A percentile compares a stretch with the other conserved stretches of the same genome.
phyloP scores from a whole-genome alignment of 768 basidiomycete genomes.

The Tricholoma saponaceum region DNA sequence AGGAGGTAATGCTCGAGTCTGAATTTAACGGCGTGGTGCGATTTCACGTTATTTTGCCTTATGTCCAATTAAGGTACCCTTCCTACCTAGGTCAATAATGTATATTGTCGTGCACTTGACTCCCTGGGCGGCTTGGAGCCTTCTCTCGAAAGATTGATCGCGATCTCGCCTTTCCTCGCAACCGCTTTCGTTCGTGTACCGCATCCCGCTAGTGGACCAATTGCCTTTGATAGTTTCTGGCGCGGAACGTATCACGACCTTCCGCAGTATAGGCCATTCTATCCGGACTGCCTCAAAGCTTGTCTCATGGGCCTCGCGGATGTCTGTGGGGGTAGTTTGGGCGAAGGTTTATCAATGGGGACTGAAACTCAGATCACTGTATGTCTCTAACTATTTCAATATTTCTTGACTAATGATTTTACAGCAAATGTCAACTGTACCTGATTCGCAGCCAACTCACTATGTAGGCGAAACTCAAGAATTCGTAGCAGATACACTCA shows the following conservation, averaged over 20 bases:
- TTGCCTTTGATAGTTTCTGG: constrained; percentile 58
- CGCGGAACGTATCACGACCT: constrained; percentile 46
- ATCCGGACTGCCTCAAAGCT: constrained; percentile 42
- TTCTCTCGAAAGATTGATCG: constrained; percentile 35
- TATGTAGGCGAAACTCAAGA: not conserved
- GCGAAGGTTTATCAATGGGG: constrained; percentile 36
- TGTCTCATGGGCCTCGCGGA: constrained; percentile 44
- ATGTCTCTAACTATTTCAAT: constrained; percentile 5
- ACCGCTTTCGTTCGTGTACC: constrained; percentile 46
- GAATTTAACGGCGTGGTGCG: constrained; percentile 49
- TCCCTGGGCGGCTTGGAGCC: constrained; percentile 34
- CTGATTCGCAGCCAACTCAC: constrained; percentile 25
- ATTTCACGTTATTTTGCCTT: constrained; percentile 4
- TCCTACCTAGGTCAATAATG: constrained; percentile 22
- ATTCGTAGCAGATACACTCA: not conserved
- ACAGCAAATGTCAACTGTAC: constrained; percentile 14
- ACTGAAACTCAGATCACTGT: constrained; percentile 34
- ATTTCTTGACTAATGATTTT: not conserved
- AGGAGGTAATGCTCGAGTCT: constrained; percentile 31
- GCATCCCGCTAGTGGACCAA: constrained; percentile 42
- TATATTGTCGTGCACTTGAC: constrained; percentile 45
- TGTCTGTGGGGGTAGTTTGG: constrained; percentile 45
- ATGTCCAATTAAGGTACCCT: not conserved
- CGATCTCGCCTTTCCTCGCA: constrained; percentile 41
- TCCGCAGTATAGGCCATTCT: constrained; percentile 28